Percentiles rank a stretch among this genome's conserved stretches.
phyloP scores from a whole-genome alignment of 768 basidiomycete genomes.

The Trametes meyenii region DNA sequence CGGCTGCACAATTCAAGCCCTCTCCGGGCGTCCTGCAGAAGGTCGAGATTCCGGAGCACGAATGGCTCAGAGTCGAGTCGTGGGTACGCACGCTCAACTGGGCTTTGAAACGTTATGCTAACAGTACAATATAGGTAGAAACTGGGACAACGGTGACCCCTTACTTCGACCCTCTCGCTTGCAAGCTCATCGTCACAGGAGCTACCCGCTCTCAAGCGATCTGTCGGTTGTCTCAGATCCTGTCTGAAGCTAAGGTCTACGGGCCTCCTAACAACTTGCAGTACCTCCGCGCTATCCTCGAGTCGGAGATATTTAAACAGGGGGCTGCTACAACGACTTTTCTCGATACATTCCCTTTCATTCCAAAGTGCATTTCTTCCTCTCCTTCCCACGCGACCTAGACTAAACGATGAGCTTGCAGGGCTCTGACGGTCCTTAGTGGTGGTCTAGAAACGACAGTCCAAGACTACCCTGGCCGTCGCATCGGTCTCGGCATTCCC shows the following conservation, averaged over 20 bases:
- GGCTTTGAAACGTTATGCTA: neutral
- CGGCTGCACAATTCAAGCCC: constrained; percentile 56
- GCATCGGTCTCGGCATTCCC: constrained; percentile 59
- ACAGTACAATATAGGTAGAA: constrained; percentile 17
- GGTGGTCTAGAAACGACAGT: constrained; percentile 59
- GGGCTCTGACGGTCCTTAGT: constrained; percentile 55
- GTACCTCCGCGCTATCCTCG: constrained; percentile 51
- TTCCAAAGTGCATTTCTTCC: constrained; percentile 40
- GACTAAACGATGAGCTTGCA: constrained; percentile 19
- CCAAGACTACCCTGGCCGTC: constrained; percentile 60
- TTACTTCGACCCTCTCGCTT: constrained; percentile 60
- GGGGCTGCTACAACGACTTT: constrained; percentile 54
- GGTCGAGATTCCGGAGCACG: constrained; percentile 44
- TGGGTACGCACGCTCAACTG: constrained; percentile 44
- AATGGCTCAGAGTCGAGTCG: constrained; percentile 63
- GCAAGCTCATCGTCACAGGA: constrained; percentile 61
- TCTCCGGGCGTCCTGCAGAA: constrained; percentile 63
- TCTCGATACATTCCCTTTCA: constrained; percentile 46
- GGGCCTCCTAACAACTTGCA: constrained; percentile 66
- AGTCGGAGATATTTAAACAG: constrained; percentile 39
- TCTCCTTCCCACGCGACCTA: neutral
- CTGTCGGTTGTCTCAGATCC: constrained; percentile 41
- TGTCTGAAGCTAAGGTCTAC: constrained; percentile 45
- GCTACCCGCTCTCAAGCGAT: constrained; percentile 49
- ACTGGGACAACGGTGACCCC: constrained; percentile 55